Base-by-base conservation (phyloP, 331 rosid genomes). In the Arachis monticola region DNA sequence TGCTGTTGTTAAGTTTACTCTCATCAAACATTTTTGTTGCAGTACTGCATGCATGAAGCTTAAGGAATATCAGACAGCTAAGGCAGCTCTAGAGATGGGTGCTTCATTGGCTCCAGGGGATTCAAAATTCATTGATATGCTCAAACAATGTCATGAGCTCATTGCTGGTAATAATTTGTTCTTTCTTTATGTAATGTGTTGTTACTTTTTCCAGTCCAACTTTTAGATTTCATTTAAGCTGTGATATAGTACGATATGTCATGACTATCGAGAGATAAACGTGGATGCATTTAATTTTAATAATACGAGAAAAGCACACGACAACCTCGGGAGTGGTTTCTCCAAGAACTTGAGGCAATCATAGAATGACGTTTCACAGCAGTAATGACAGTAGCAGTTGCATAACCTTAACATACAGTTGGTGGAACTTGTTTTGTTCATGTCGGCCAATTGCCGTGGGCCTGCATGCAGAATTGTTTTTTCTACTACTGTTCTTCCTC, bases 61-160 rank as follows among this genome's bases (percentile, higher is more conserved):
- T n/a, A 92, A 88, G 83, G 96, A 91, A 77, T 93, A 89, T 80
- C 84, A 89, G 72, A 91, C 97, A 50, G 98, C 98, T 13, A 91
- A 84, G 88, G 75, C 83, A 3, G 96, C 96, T 2, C 79, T 93
- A 76, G 92, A 93, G 79, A 68, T 14, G 1, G 97, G 97, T 67
- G 89, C 87, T 13, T 32, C 93, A 46, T 77, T 91, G 78, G 84
- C 81, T 12, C 74, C 83, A 1, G 90, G 35, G 17, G 86, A 88
- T 8, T 10, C 87, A 57, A 82, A 87, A 81, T 89, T 91, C 55
- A 56, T 78, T 2, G 67, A 42, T 13, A 67, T 86, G 73, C 88
- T 93, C 44, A 77, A 85, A 77, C 88, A 91, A 75, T 93, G 98
- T 58, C 86, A 89, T 8, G 45, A 78, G 30, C 72, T 22, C 42